Evolutionary conservation across 2,329 filamentous ascomycete genomes (phyloP).

Genomic region (Ceratocystis papillata): DNA sequence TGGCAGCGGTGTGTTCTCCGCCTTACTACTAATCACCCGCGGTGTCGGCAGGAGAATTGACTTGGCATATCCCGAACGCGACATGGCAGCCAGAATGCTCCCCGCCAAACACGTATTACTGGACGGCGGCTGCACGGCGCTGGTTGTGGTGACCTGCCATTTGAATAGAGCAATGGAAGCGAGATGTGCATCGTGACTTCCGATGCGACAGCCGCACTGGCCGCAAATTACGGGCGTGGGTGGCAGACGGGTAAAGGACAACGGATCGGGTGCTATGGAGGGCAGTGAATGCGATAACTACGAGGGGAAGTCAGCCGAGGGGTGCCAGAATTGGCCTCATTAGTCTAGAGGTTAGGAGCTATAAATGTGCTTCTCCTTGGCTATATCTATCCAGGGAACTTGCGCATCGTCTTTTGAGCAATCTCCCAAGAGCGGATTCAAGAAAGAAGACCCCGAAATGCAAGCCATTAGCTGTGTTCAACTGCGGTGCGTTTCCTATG

Average conservation of each 20-base stretch:
- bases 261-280: not conserved
- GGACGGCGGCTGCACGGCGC: conserved; percentile 30
- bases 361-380: conserved; percentile 42
- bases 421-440: conserved; percentile 34
- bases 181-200: conserved; percentile 38
- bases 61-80: conserved; percentile 48
- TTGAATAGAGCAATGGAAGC: conserved; percentile 45
- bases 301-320: not conserved
- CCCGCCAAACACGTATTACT: conserved; percentile 44
- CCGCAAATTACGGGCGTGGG: conserved; percentile 34
- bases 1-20: not conserved
- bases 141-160: conserved; percentile 40
- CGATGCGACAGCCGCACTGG: conserved; percentile 38
- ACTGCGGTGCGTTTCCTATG: conserved; percentile 4
- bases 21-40: conserved; percentile 15
- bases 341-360: conserved; percentile 25
- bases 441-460: not conserved
- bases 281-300: conserved; percentile 15
- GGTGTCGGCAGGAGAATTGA: conserved; percentile 39
- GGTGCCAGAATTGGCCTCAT: not conserved
- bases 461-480: not conserved
- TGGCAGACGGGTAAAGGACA: conserved; percentile 13
- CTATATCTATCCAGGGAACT: conserved; percentile 37
- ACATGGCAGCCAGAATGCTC: conserved; percentile 42
- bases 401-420: conserved; percentile 39